phyloP scores from a whole-genome alignment of 768 basidiomycete species.

The Dentipellis fragilis region DNA sequence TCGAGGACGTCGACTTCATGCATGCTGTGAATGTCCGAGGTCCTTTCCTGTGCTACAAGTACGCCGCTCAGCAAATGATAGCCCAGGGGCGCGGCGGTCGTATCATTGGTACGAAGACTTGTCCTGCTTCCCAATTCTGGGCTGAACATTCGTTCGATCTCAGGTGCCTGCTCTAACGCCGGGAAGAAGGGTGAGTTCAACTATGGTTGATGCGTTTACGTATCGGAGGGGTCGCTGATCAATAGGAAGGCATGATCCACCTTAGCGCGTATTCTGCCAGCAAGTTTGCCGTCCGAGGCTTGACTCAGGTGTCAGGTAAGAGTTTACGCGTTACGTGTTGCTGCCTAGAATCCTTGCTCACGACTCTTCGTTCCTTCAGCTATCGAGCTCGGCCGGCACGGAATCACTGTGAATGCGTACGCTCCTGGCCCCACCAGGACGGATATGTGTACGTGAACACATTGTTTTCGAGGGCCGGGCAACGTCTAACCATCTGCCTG shows the following conservation, averaged over 20 bases:
- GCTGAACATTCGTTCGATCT: not conserved
- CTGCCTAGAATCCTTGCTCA: not conserved
- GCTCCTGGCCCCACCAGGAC: not conserved
- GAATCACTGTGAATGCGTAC: constrained; percentile 17
- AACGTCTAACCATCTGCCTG: not conserved
- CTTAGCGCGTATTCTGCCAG: constrained; percentile 19
- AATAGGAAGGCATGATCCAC: constrained; percentile 2
- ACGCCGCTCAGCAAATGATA: constrained; percentile 16
- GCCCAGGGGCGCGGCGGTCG: constrained; percentile 17
- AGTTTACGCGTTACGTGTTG: not conserved
- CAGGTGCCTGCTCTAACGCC: constrained; percentile 8
- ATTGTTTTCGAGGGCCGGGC: no score
- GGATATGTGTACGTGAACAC: not conserved
- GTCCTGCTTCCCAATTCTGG: not conserved
- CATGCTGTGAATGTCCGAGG: constrained; percentile 14
- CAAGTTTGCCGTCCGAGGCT: constrained; percentile 22
- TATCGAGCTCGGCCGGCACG: constrained; percentile 10
- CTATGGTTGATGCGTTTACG: not conserved
- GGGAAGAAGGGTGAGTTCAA: constrained; percentile 1
- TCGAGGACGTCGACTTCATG: constrained; percentile 14
- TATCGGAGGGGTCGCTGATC: not conserved
- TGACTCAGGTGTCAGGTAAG: constrained; percentile 19
- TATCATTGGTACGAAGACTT: constrained; percentile 13
- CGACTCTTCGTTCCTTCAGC: constrained; percentile 5
- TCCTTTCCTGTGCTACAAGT: constrained; percentile 16